Base-by-base conservation (phyloP, 371 early-diverging fungal genomes). In the Vairimorpha necatrix region DNA sequence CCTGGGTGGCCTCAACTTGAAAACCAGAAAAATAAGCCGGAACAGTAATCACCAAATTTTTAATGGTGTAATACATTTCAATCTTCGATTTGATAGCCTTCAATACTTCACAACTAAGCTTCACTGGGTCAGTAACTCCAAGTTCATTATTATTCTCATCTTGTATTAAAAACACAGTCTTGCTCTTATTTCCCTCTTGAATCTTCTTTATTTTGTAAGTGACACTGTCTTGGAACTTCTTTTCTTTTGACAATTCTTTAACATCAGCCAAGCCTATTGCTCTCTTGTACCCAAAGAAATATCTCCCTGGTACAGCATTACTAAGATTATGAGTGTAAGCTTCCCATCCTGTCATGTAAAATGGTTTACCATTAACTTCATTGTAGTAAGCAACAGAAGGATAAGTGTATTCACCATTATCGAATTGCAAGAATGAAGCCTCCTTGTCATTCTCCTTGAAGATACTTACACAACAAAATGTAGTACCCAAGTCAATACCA, bases 401-500 rank as follows among this genome's bases (percentile, higher is more conserved):
- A 68, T 93, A 94, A 74, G 92, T 94, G 80, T 93, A 89, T 89
- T 92, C 91, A 84, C 94, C 96, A 88, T 94, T 93, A 87, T 90
- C 91, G 89, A 95, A 94, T 87, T 94, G 92, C 16, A 87, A 81
- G 48, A 86, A 80, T 56, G 78, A 74, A 30, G 83, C 60, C 24
- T 79, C 91, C 85, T 93, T 95, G 87, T 93, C 92, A 86, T 91
- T 42, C 11, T 61, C 32, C 13, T 66, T 92, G 82, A 91, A 93
- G 72, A 94, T 93, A 86, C 91, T 95, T 82, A 96, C 94, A 87
- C 96, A 96, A 16, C 94, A 93, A 91, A 96, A 95, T 84, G 98
- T 97, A 84, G 98, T 97, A 86, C 99, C 98, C 86, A 98, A 89
- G 89, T 97, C 87, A 53, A 87, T 85, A 67, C 87, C 87, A 42